phyloP scores from a whole-genome alignment of 345 rosid genomes.

The Hevea brasiliensis region DNA sequence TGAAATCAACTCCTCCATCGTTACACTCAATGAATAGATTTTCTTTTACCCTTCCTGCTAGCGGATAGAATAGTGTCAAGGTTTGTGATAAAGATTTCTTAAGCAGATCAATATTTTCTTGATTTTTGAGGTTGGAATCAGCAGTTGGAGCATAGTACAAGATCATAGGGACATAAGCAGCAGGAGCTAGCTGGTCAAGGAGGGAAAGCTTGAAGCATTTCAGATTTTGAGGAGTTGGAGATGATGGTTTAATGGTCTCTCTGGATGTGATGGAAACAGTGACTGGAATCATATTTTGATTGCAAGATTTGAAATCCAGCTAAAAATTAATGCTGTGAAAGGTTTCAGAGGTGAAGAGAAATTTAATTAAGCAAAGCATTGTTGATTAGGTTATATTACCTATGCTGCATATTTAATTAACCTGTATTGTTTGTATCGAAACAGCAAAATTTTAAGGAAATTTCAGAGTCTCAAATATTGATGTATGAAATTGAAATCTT shows the following conservation, averaged over 20 bases:
- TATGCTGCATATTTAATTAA: not conserved
- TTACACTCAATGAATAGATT: conserved; percentile 27
- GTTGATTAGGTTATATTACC: not conserved
- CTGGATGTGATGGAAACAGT: conserved; percentile 21
- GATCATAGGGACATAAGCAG: conserved; percentile 22
- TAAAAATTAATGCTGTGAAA: too few species aligned
- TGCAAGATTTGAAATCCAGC: not conserved
- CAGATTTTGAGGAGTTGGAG: conserved; percentile 31
- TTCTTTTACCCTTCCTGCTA: conserved; percentile 28
- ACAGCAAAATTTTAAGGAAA: too few species aligned
- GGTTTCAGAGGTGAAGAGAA: not conserved
- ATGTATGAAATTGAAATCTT: too few species aligned
- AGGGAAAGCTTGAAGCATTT: conserved; percentile 31
- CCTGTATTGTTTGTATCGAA: too few species aligned
- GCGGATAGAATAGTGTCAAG: conserved; percentile 22
- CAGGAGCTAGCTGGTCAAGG: conserved; percentile 26
- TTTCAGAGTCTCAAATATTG: too few species aligned
- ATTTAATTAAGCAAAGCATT: not conserved
- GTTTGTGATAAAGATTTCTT: conserved; percentile 28
- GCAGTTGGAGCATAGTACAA: conserved; percentile 15
- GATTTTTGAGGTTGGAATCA: not conserved
- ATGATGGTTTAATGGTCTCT: conserved; percentile 33
- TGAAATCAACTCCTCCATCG: conserved; percentile 23
- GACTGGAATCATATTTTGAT: conserved; percentile 8
- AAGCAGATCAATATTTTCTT: not conserved